Evolutionary conservation across 176 grass and related monocot genomes (phyloP).

Genomic region (Triticum timopheevii): DNA sequence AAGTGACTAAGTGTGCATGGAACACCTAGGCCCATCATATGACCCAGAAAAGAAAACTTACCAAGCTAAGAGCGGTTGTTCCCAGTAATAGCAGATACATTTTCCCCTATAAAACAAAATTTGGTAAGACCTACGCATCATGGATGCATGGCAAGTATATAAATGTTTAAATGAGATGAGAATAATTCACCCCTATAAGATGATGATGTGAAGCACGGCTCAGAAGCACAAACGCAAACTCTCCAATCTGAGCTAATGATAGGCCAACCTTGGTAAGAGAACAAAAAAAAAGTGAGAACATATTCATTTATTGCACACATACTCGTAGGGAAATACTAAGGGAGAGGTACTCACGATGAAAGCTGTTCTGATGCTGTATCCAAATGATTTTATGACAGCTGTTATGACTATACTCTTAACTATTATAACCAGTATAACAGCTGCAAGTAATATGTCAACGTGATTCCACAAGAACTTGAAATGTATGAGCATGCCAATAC

Average conservation of each 20-base stretch:
- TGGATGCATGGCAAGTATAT: not conserved
- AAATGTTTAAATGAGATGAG: conserved; percentile 10
- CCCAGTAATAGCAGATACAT: conserved; percentile 98
- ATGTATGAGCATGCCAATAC: conserved; percentile 99
- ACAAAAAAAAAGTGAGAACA: conserved; percentile 26
- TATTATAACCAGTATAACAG: conserved; percentile 97
- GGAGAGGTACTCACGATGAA: conserved; percentile 71
- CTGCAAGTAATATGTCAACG: conserved; percentile 94
- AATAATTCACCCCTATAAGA: conserved; percentile 84
- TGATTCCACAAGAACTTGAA: conserved; percentile 96
- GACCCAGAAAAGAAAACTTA: conserved; percentile 34
- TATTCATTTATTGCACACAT: conserved; percentile 5
- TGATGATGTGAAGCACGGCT: conserved; percentile 97
- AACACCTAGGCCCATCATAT: conserved; percentile 23
- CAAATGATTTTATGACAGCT: conserved; percentile 85
- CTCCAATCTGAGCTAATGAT: conserved; percentile 99
- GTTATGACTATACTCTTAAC: conserved; percentile 84
- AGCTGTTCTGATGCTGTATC: conserved; percentile 87
- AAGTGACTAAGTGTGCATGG: conserved; percentile 8
- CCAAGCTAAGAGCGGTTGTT: conserved; percentile 96
- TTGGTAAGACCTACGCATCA: conserved; percentile 14
- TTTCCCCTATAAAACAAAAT: conserved; percentile 60
- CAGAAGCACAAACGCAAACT: conserved; percentile 98
- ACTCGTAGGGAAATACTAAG: not conserved
- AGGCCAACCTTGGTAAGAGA: conserved; percentile 69